Base-by-base conservation (phyloP, 1,139 yeast species). In the Saccharomycopsis phalli region DNA sequence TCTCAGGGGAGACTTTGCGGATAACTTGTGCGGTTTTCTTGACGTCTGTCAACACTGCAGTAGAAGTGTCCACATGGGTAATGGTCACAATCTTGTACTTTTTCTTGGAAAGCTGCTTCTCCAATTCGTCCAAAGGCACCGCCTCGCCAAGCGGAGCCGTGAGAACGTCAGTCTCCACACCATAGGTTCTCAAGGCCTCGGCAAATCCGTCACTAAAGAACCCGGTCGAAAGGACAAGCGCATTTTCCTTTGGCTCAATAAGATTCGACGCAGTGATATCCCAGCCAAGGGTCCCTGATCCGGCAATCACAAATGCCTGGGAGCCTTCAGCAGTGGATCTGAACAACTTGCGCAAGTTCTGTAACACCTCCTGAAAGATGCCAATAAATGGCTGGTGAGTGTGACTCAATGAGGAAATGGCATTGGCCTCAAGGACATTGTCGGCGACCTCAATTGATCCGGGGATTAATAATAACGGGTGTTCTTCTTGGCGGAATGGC, bases 201-300 rank as follows among this genome's bases (percentile, higher is more conserved):
- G 88, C 93, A 62, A 91, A 83, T 2, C 81, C 71, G 56, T 86
- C 94, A 13, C 93, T 77, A 60, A 88, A 88, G 63, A 79, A 88
- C 4, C 96, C 97, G n/a, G 97, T 87, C 42, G 93, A 80, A 50
- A 88, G 68, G 21, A 87, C 86, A 52, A 88, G 70, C 35, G 74
- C 81, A 45, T 81, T 84, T 31, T 66, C 69, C 5, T 58, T 54
- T 8, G 62, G 55, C 48, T 65, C 66, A 41, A 86, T 58, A 53
- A 87, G 68, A 60, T 88, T 88, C 31, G 94, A 71, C 31, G 81
- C 94, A 35, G 76, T 81, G 47, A 88, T 68, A 56, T 88, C 97
- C 95, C 96, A 88, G 25, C 97, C 97, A 41, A 88, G 70, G 31
- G 97, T 86, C 45, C 97, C 97, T 2, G 94, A 81, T 31, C 96